Percentiles rank a stretch among this genome's conserved stretches.
Conservation (phyloP, 2,329 filamentous ascomycete species). For the Colletotrichum tofieldiae region DNA sequence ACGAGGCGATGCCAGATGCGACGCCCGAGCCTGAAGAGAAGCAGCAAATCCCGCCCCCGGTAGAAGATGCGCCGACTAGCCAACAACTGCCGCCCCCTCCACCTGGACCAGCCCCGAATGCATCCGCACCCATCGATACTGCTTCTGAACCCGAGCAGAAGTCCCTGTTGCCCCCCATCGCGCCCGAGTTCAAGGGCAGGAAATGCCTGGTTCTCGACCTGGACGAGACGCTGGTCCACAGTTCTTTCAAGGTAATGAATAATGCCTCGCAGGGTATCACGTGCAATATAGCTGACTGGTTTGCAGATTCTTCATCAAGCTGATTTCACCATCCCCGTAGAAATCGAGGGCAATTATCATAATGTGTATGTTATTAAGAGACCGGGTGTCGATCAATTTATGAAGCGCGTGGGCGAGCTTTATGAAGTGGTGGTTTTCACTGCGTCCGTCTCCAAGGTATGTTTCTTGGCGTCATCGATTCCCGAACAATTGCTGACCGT, state of each 20-base stretch:
- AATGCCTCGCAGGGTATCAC: constrained; percentile 17
- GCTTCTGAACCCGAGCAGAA: constrained; percentile 63
- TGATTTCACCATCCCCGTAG: constrained; percentile 98
- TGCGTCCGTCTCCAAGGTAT: constrained; percentile 95
- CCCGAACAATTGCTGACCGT: constrained; percentile 47
- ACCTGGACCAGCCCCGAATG: constrained; percentile 58
- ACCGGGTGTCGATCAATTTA: constrained; percentile 98
- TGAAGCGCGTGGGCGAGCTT: constrained; percentile 97
- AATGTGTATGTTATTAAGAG: constrained; percentile 99
- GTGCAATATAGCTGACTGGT: constrained; percentile 32
- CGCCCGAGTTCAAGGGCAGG: constrained; percentile 84
- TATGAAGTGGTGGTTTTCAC: constrained; percentile 99
- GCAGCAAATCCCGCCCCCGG: constrained; percentile 56
- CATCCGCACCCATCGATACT: constrained; percentile 31
- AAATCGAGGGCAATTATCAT: constrained; percentile 98
- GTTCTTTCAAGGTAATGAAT: constrained; percentile 90
- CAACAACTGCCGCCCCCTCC: constrained; percentile 62
- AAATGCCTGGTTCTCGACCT: constrained; percentile 97
- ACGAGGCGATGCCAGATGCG: constrained; percentile 78
- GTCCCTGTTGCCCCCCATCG: constrained; percentile 86
- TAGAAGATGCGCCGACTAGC: constrained; percentile 55
- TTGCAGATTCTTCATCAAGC: constrained; percentile 93
- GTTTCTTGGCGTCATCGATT: constrained; percentile 8
- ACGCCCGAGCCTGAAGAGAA: constrained; percentile 66
- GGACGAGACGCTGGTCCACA: constrained; percentile 97